A percentile compares a stretch with the other conserved stretches of the same genome.
Conservation (phyloP, 2,329 filamentous ascomycete species). For the Sarocladium kiliense region DNA sequence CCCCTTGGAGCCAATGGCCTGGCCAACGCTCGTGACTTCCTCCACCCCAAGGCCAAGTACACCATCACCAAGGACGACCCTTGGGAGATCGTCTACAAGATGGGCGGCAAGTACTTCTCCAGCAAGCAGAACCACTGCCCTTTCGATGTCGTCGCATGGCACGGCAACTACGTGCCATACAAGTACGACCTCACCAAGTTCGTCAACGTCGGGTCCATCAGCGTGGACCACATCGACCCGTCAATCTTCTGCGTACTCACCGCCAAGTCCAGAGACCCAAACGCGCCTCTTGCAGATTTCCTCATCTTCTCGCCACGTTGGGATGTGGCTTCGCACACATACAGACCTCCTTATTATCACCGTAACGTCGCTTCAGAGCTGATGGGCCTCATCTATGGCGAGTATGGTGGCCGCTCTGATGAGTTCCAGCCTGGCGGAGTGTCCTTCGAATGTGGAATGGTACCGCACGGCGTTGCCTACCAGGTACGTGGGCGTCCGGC, state of each 20-base stretch:
- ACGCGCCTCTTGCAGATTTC: conserved; percentile 57
- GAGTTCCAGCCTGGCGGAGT: conserved; percentile 43
- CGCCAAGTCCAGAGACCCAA: conserved; percentile 46
- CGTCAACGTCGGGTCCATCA: conserved; percentile 53
- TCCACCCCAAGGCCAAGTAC: conserved; percentile 54
- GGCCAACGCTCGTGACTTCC: conserved; percentile 65
- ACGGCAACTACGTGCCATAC: conserved; percentile 62
- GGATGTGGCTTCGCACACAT: conserved; percentile 57
- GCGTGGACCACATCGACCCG: conserved; percentile 61
- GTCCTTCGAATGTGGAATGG: conserved; percentile 32
- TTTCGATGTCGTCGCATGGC: conserved; percentile 64
- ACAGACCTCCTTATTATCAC: conserved; percentile 63
- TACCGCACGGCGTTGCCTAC: conserved; percentile 45
- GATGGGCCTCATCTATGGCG: conserved; percentile 45
- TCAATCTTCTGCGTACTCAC: conserved; percentile 63
- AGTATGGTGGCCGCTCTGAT: conserved; percentile 21
- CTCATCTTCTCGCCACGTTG: conserved; percentile 65
- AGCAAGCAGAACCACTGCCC: conserved; percentile 56
- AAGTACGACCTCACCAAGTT: conserved; percentile 39
- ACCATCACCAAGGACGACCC: conserved; percentile 39
- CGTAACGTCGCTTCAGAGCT: conserved; percentile 53
- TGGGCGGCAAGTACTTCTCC: conserved; percentile 53
- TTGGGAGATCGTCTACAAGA: conserved; percentile 48
- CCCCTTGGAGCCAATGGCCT: conserved; percentile 63
- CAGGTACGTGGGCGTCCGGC: conserved; percentile 18